Evolutionary conservation across 371 early-diverging fungal genomes (phyloP).

Genomic region (Apophysomyces trapeziformis): DNA sequence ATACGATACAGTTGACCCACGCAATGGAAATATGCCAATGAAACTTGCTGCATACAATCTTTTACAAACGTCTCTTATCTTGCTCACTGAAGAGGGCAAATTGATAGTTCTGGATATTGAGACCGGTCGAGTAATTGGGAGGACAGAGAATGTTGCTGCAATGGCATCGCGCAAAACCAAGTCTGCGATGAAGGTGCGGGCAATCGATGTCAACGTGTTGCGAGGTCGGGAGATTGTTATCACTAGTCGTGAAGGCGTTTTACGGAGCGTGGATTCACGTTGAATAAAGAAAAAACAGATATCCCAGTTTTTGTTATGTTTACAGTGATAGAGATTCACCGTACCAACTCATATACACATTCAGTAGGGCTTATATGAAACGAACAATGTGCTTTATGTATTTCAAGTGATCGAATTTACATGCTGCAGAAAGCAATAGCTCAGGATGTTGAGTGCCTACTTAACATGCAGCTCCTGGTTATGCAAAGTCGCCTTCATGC

Average conservation of each 20-base stretch:
- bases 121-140: constrained; percentile 19
- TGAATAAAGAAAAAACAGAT: neutral
- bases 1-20: constrained; percentile 27
- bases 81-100: constrained; percentile 29
- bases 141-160: constrained; percentile 6
- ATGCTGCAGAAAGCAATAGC: too few relatives aligned
- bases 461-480: too few relatives aligned
- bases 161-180: neutral
- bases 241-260: constrained; percentile 21
- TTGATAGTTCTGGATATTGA: constrained; percentile 31
- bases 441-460: too few relatives aligned
- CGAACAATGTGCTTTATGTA: neutral
- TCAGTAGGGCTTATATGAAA: neutral
- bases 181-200: constrained; percentile 7
- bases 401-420: too few relatives aligned
- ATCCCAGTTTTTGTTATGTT: neutral
- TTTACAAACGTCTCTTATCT: constrained; percentile 20
- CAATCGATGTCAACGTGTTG: constrained; percentile 27
- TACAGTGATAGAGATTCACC: neutral
- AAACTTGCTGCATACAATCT: constrained; percentile 32
- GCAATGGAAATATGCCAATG: constrained; percentile 13
- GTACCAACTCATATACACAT: neutral
- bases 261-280: constrained; percentile 10
- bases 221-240: constrained; percentile 22
- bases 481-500: too few relatives aligned